phyloP scores from a whole-genome alignment of 139 green algal species.

The Chlamydomonas applanata region DNA sequence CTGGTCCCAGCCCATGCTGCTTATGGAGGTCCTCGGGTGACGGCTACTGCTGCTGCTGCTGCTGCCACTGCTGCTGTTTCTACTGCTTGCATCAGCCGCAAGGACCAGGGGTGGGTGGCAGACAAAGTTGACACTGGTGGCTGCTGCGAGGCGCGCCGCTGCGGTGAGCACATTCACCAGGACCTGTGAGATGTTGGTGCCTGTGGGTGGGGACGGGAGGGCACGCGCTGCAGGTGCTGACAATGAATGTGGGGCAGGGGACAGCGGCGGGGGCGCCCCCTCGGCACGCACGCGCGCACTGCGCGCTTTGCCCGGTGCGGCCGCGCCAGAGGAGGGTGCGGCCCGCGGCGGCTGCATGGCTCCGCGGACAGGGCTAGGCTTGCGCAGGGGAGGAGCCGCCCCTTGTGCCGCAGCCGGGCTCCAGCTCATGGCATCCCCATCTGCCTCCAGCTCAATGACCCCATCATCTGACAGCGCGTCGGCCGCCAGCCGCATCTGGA shows the following conservation, averaged over 20 bases:
- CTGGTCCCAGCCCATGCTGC: constrained; percentile 1
- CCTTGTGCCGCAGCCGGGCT: too few species aligned
- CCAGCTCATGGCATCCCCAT: not conserved
- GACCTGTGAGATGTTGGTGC: too few species aligned
- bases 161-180: constrained; percentile 11
- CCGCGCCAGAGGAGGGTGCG: too few species aligned
- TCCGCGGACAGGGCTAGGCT: too few species aligned
- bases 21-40: not conserved
- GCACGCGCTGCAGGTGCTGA: not conserved
- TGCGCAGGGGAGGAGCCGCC: not conserved
- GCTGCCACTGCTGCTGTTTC: not conserved
- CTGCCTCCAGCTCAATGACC: constrained; percentile 23
- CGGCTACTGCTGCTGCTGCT: not conserved
- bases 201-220: constrained; percentile 3
- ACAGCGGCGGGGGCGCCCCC: not conserved
- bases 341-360: not conserved
- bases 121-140: constrained; percentile 19
- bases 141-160: constrained; percentile 11
- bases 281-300: not conserved
- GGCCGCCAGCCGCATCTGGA: not conserved
- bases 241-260: too few species aligned
- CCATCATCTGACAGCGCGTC: not conserved
- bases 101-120: constrained; percentile 17
- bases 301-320: not conserved
- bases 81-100: not conserved